These are phyloP conservation scores for Trametes gibbosa DNA, from an alignment of 768 basidiomycete genomes.

Conservation along the genomic window DNA sequence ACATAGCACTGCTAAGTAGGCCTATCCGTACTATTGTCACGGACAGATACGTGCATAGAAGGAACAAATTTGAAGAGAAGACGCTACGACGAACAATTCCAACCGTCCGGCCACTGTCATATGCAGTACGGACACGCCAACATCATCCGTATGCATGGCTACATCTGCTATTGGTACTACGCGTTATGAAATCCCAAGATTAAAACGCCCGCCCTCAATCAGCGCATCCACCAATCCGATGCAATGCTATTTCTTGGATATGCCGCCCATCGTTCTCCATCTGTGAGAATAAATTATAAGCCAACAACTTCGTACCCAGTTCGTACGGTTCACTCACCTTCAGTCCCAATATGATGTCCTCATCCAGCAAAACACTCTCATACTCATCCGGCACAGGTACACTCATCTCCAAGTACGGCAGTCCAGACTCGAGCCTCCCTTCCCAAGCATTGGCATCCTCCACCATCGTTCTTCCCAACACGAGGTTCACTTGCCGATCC, in stretches of 20 bases:
- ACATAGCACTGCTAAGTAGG: too few species aligned
- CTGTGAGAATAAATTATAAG: background rate
- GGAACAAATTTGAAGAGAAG: too few species aligned
- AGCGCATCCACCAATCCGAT: slow-evolving; percentile 5
- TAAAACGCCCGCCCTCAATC: too few species aligned
- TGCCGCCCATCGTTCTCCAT: slow-evolving; percentile 6
- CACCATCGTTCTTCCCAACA: slow-evolving; percentile 11
- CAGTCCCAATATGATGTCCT: slow-evolving; percentile 30
- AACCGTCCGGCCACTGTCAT: too few species aligned
- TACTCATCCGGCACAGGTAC: slow-evolving; percentile 18
- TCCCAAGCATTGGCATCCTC: slow-evolving; percentile 16
- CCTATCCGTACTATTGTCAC: too few species aligned
- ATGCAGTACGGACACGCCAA: too few species aligned
- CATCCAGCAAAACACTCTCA: slow-evolving; percentile 29
- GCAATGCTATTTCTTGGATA: slow-evolving; percentile 6
- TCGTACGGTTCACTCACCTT: slow-evolving; percentile 26
- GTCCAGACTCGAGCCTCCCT: slow-evolving; percentile 16
- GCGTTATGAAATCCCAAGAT: too few species aligned
- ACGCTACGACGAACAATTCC: too few species aligned
- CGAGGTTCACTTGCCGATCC: slow-evolving; percentile 1
- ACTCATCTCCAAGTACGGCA: slow-evolving; percentile 27
- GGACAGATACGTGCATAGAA: too few species aligned
- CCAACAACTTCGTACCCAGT: background rate
- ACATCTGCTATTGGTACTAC: too few species aligned
- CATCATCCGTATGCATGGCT: too few species aligned